Percentiles rank a stretch among this genome's conserved stretches.
Evolutionary conservation across 2,329 filamentous ascomycete genomes (phyloP).

Genomic region (Ophiostoma piceae): DNA sequence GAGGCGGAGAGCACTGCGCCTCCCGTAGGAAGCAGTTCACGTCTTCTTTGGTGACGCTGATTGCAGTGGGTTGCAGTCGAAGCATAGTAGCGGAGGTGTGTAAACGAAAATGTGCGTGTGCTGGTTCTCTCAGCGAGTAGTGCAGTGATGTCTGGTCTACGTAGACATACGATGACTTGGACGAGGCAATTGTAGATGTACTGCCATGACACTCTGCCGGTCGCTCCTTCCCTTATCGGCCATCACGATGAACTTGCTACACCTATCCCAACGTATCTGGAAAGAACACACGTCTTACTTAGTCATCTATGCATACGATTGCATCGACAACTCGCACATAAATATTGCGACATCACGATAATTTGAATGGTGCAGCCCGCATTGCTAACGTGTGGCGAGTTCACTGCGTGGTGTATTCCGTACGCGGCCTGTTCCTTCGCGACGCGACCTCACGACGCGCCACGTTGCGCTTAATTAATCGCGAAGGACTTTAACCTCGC

Average conservation of each 20-base stretch:
- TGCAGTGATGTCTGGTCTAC: not conserved
- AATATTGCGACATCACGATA: not conserved
- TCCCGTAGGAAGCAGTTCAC: constrained; percentile 36
- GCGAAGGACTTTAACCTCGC: not conserved
- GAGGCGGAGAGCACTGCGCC: not conserved
- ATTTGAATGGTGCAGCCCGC: not conserved
- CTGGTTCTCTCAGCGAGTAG: not conserved
- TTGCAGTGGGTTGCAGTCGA: constrained; percentile 38
- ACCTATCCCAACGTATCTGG: no score
- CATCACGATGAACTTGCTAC: not conserved
- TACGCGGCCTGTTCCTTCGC: not conserved
- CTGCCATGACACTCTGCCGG: not conserved
- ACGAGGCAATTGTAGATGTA: not conserved
- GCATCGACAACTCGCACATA: not conserved
- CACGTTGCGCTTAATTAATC: not conserved
- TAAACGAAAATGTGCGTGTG: not conserved
- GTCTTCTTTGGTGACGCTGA: constrained; percentile 40
- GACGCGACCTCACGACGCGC: not conserved
- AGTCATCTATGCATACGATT: not conserved
- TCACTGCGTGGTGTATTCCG: no score
- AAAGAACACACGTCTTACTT: not conserved
- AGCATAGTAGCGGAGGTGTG: constrained; percentile 35
- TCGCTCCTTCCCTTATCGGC: not conserved
- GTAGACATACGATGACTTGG: not conserved
- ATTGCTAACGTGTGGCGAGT: not conserved